Conservation (phyloP, 345 rosid genomes). For the Pistacia integerrima region DNA sequence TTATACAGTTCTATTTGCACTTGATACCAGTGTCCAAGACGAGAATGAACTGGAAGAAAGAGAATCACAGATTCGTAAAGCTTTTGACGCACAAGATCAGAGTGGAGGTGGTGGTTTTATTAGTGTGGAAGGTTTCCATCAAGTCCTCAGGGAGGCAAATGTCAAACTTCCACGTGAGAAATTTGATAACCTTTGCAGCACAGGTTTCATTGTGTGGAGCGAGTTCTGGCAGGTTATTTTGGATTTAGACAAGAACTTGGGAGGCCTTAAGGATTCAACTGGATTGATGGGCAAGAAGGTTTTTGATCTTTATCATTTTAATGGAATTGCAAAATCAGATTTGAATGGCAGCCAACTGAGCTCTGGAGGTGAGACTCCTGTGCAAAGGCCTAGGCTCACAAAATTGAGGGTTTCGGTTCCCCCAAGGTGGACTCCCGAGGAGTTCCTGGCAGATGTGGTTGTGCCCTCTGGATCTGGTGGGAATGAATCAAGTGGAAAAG, state of each 20-base stretch:
- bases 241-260: conserved; percentile 72
- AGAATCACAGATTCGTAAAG: conserved; percentile 83
- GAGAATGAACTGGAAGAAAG: conserved; percentile 95
- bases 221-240: conserved; percentile 94
- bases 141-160: conserved; percentile 66
- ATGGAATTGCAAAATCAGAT: conserved; percentile 96
- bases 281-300: conserved; percentile 97
- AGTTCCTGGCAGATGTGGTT: conserved; percentile 70
- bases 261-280: conserved; percentile 89
- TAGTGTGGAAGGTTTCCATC: conserved; percentile 90
- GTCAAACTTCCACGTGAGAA: conserved; percentile 70
- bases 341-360: conserved; percentile 63
- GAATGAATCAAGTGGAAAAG: conserved; percentile 44
- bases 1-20: conserved; percentile 93
- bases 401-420: conserved; percentile 92
- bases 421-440: conserved; percentile 99
- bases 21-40: conserved; percentile 80
- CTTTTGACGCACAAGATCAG: conserved; percentile 93
- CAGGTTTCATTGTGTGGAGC: conserved; percentile 95
- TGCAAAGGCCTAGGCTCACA: conserved; percentile 95
- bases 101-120: conserved; percentile 99
- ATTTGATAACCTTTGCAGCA: conserved; percentile 64
- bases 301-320: conserved; percentile 92
- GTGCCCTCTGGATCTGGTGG: conserved; percentile 47
- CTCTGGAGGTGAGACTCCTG: conserved; percentile 53